Conservation (phyloP, 768 basidiomycete genomes). For the Psilocybe cubensis region DNA sequence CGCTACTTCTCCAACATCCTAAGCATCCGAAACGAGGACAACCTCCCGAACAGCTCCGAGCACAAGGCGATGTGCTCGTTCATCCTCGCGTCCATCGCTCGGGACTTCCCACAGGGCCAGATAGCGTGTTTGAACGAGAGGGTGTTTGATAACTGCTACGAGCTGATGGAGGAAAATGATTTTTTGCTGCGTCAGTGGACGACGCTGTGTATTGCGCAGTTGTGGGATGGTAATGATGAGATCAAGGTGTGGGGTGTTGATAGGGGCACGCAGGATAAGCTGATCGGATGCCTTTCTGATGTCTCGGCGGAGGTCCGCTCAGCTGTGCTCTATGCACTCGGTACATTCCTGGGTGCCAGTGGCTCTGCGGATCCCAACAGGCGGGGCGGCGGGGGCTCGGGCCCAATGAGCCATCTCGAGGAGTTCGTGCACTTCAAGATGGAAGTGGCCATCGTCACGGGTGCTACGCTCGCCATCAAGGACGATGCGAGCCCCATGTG, state of each 20-base stretch:
- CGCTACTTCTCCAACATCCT: slow-evolving; percentile 86
- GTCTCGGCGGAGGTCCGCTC: slow-evolving; percentile 93
- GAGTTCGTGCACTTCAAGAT: slow-evolving; percentile 83
- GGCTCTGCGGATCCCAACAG: slow-evolving; percentile 70
- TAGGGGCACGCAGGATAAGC: slow-evolving; percentile 77
- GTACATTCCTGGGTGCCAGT: slow-evolving; percentile 91
- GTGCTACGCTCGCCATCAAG: slow-evolving; percentile 84
- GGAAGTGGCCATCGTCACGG: slow-evolving; percentile 92
- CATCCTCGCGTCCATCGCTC: slow-evolving; percentile 86
- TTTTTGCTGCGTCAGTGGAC: slow-evolving; percentile 95
- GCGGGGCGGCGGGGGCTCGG: slow-evolving; percentile 83
- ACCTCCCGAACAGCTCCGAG: slow-evolving; percentile 92
- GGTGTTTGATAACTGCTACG: slow-evolving; percentile 88
- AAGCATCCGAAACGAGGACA: slow-evolving; percentile 64
- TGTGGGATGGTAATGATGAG: slow-evolving; percentile 94
- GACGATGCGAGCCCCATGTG: slow-evolving; percentile 98
- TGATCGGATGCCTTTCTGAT: slow-evolving; percentile 79
- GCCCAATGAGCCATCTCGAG: slow-evolving; percentile 76
- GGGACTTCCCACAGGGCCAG: slow-evolving; percentile 90
- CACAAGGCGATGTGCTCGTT: slow-evolving; percentile 99
- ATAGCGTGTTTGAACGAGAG: slow-evolving; percentile 78
- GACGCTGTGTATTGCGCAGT: slow-evolving; percentile 88
- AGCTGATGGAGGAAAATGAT: slow-evolving; percentile 85
- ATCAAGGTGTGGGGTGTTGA: slow-evolving; percentile 85
- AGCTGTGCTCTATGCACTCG: slow-evolving; percentile 89